Conservation (phyloP, 148 eudicot species). For the Vaccinium vitisidaea region DNA sequence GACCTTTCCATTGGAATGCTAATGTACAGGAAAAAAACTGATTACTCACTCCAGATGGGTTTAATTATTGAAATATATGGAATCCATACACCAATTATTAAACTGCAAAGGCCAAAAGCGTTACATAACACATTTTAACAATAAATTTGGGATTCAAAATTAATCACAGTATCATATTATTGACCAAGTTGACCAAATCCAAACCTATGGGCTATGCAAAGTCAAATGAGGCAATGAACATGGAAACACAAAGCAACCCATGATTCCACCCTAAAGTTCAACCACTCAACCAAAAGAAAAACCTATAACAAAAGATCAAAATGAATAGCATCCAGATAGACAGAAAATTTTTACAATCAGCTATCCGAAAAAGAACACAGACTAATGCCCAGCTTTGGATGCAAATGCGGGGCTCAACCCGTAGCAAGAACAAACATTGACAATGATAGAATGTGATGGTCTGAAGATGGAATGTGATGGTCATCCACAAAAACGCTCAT, state of each 20-base stretch:
- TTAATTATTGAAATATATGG: background rate
- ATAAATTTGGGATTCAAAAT: background rate
- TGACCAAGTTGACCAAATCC: background rate
- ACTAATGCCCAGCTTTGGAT: background rate
- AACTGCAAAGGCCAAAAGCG: background rate
- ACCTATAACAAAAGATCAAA: background rate
- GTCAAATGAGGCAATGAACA: background rate
- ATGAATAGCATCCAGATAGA: background rate
- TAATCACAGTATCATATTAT: background rate
- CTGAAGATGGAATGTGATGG: background rate
- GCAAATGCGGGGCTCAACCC: background rate
- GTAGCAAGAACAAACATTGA: background rate
- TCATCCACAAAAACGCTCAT: background rate
- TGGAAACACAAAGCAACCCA: background rate
- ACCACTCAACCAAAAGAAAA: background rate
- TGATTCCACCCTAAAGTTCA: background rate
- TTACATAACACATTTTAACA: background rate
- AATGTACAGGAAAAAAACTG: background rate
- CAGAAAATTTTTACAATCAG: background rate
- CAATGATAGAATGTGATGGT: background rate
- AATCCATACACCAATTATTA: background rate
- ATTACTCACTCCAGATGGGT: background rate
- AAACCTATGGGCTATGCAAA: background rate
- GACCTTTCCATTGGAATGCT: too few relatives aligned
- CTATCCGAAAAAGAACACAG: background rate